Base-by-base conservation (phyloP, 163 green algal species). In the Volvox carteri region DNA sequence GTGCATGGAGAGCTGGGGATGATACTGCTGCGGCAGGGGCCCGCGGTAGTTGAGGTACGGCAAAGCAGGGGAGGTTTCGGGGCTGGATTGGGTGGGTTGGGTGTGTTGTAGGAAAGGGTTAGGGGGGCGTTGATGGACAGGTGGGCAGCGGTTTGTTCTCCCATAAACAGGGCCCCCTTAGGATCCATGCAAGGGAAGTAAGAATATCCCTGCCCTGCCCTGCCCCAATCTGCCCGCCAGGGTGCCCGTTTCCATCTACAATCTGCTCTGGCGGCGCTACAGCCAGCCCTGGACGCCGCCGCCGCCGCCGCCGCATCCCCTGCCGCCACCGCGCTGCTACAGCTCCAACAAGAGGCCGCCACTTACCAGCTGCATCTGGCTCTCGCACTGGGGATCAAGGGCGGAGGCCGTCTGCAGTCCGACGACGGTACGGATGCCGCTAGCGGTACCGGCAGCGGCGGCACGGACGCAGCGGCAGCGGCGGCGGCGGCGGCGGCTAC, bases 1-100 rank as follows among this genome's bases (percentile, higher is more conserved):
- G 92, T 90, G 8, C 84, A 90, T 19, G 92, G 90, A 5, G 93
- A 95, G 90, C 93, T 94, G n/a, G 93, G 92, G 39, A 92, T 85
- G 88, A 78, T 95, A 86, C 89, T 95, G 75, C 84, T 93, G 70
- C 16, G 91, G 78, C 74, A 90, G 58, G 73, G 91, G 12, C 46
- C 85, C 9, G 48, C 41, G 21, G 28, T 84, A 68, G 89, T n/a
- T n/a, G n/a, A n/a, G n/a, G n/a, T n/a, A n/a, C n/a, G n/a, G n/a
- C n/a, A n/a, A n/a, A n/a, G n/a, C n/a, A 85, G 86, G 23, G 30
- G 19, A 7, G 39, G 21, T 4, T 41, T 19, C 23, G 39, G 60
- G n/a, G n/a, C n/a, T n/a, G n/a, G 16, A 42, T 21, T 25, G 14
- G 70, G 67, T 9, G 68, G 23, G 68, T 44, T 50, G 76, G 58